Base-by-base conservation (phyloP, 2,329 filamentous ascomycete species). In the Diplodia sapinea region DNA sequence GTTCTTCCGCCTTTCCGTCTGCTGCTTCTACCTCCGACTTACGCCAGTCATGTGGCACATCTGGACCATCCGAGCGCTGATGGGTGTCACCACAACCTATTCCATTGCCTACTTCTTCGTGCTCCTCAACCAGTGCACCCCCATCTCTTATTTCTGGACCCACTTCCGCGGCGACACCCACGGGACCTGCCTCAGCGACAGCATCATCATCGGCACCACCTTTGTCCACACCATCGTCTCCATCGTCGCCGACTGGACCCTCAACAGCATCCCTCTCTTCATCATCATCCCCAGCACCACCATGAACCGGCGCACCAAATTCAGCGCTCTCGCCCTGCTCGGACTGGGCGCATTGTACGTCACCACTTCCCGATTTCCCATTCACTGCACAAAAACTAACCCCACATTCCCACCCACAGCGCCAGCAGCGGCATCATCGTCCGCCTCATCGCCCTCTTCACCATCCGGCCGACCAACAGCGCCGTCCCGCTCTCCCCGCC, bases 21-120 rank as follows among this genome's bases (percentile, higher is more conserved):
- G 51, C 40, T 66, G 51, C 31, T 66, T 57, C 52, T 66, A 66
- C 38, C 64, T 67, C 31, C 55, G 65, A n/a, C 56, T 67, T 2
- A 67, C 65, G 6, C 55, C 56, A 12, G 50, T 50, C 12, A 52
- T 61, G 43, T 66, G 64, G 64, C 64, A 66, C 29, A 66, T 66
- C 26, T 57, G 64, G 64, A 50, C 40, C n/a, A 56, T 66, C 40
- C 23, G 40, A 8, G 31, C 17, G 26, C 13, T 66, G 4, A 66
- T 66, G 52, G n/a, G 23, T 17, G 20, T 66, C 20, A 56, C 52
- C 33, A 66, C 64, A 1, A n/a, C 57, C n/a, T 66, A 66, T n/a
- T 50, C 51, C 3, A 36, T 66, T 40, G 38, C 29, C 64, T 66
- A 57, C 43, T 66, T 66, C 64, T 66, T 57, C 64, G 17, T 66